A percentile compares a stretch with the other conserved stretches of the same genome.
Conservation (phyloP, 1,284 basidiomycete genomes). For the Tilletia horrida region DNA sequence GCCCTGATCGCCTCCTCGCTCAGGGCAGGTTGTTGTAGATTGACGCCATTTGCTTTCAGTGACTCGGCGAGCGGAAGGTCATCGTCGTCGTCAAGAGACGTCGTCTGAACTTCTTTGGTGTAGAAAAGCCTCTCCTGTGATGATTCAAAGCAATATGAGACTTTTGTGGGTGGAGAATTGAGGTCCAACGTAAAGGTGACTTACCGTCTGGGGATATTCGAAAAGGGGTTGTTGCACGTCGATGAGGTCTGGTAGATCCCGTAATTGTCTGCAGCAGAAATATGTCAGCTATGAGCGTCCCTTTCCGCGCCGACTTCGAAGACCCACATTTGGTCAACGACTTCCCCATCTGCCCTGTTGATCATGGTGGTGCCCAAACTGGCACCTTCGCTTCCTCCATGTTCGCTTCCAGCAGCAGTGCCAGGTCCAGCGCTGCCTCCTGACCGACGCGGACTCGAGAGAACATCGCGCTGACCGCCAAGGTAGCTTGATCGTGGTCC, state of each 20-base stretch:
- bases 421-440: slow-evolving; percentile 14
- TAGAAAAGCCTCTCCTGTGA: slow-evolving; percentile 81
- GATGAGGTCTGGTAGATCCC: slow-evolving; percentile 67
- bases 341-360: slow-evolving; percentile 23
- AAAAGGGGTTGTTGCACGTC: slow-evolving; percentile 64
- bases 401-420: slow-evolving; percentile 1
- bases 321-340: slow-evolving; percentile 2
- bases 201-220: slow-evolving; percentile 15
- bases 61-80: slow-evolving; percentile 51
- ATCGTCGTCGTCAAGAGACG: slow-evolving; percentile 59
- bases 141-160: slow-evolving; percentile 34
- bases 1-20: slow-evolving; percentile 28
- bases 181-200: not conserved
- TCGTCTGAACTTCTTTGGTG: slow-evolving; percentile 88
- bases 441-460: slow-evolving; percentile 17
- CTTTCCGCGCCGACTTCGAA: not conserved
- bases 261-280: not conserved
- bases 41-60: not conserved
- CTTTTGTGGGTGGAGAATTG: not conserved
- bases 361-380: slow-evolving; percentile 18
- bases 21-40: not conserved
- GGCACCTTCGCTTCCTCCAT: not conserved
- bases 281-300: not conserved
- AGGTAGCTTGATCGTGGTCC: slow-evolving; percentile 6
- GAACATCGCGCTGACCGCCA: not conserved